Evolutionary conservation across 1,139 yeast species (phyloP).

Genomic region (Spathaspora sp.): DNA sequence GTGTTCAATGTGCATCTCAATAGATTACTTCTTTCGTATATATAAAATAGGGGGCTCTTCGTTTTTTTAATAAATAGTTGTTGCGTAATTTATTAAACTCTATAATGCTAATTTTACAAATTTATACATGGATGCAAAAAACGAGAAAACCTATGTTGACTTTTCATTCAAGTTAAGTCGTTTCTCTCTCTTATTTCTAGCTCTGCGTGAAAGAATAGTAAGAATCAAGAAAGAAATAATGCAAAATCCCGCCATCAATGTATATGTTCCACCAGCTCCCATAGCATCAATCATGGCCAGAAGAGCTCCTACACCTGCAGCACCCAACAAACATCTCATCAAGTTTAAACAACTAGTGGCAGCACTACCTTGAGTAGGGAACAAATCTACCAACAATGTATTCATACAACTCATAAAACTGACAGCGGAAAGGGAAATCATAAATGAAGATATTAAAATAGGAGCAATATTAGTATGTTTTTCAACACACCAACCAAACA

Average conservation of each 20-base stretch:
- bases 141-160: not conserved
- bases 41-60: not conserved
- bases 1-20: conserved; percentile 89
- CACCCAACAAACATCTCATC: conserved; percentile 23
- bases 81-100: not conserved
- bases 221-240: conserved; percentile 7
- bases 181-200: conserved; percentile 2
- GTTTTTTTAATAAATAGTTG: conserved; percentile 2
- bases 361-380: conserved; percentile 29
- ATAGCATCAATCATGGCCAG: conserved; percentile 19
- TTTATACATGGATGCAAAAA: not conserved
- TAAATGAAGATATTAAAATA: conserved; percentile 54
- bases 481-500: conserved; percentile 73
- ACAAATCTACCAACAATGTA: conserved; percentile 31
- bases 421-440: conserved; percentile 39
- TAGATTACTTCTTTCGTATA: conserved; percentile 25
- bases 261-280: conserved; percentile 24
- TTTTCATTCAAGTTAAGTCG: not conserved
- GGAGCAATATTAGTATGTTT: conserved; percentile 49
- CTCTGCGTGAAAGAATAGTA: conserved; percentile 4
- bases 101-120: not conserved
- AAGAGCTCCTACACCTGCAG: conserved; percentile 22
- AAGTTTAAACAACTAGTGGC: conserved; percentile 32
- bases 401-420: conserved; percentile 24
- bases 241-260: conserved; percentile 21